Evolutionary conservation across 2,329 filamentous ascomycete genomes (phyloP).

Genomic region (Lasiodiplodia citricola): DNA sequence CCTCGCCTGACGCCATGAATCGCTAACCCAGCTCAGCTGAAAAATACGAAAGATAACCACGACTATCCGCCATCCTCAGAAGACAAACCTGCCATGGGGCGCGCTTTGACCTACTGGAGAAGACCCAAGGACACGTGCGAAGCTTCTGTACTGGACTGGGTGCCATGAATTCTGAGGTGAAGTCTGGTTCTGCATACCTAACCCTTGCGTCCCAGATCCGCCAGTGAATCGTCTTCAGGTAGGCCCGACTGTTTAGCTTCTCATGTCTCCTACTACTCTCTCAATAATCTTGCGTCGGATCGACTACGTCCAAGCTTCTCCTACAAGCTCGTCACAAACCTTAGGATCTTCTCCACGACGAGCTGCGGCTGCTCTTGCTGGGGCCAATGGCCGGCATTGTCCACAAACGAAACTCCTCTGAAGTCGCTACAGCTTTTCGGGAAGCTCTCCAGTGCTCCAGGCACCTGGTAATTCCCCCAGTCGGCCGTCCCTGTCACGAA

Average conservation of each 20-base stretch:
- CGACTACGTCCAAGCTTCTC: not conserved
- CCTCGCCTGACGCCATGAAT: constrained; percentile 14
- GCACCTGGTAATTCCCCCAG: constrained; percentile 73
- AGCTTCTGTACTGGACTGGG: not conserved
- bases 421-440: constrained; percentile 59
- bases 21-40: constrained; percentile 17
- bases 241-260: not conserved
- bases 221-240: not conserved
- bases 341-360: constrained; percentile 55
- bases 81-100: not conserved
- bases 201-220: not conserved
- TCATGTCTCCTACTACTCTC: not conserved
- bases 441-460: constrained; percentile 66
- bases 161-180: not conserved
- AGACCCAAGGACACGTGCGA: not conserved
- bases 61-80: not conserved
- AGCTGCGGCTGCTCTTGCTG: constrained; percentile 68
- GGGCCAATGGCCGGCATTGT: constrained; percentile 72
- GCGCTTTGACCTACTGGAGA: not conserved
- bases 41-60: constrained; percentile 20
- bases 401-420: constrained; percentile 58
- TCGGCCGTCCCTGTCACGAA: constrained; percentile 69
- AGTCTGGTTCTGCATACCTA: constrained; percentile 1
- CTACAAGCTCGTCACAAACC: constrained; percentile 42
- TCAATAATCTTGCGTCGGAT: not conserved